Evolutionary conservation across 441 rosid species (phyloP).

Genomic region (Flueggea neowawraea): DNA sequence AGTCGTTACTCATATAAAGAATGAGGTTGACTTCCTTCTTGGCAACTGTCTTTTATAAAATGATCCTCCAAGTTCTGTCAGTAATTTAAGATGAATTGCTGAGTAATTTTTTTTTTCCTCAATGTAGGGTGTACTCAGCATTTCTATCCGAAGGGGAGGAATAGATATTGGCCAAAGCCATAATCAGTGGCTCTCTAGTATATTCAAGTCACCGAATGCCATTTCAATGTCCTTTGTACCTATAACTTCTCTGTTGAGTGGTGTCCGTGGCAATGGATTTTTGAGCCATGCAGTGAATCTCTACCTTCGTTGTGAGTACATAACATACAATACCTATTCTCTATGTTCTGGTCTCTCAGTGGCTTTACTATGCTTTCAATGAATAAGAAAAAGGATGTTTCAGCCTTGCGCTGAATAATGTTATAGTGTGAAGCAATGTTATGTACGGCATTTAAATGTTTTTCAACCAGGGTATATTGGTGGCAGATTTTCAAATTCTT

Average conservation of each 20-base stretch:
- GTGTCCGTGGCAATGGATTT: conserved; percentile 86
- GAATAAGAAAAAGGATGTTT: background rate
- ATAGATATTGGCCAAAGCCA: conserved; percentile 66
- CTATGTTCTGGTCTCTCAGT: conserved; percentile 6
- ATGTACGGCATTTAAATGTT: no score
- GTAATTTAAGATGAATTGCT: background rate
- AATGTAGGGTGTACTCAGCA: conserved; percentile 50
- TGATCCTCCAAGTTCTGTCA: background rate
- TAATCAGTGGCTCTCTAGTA: conserved; percentile 81
- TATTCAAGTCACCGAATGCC: conserved; percentile 73
- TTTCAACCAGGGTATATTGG: no score
- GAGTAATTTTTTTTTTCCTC: conserved; percentile 2
- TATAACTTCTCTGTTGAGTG: conserved; percentile 78
- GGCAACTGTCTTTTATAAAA: background rate
- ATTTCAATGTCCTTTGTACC: conserved; percentile 96
- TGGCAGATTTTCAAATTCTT: no score
- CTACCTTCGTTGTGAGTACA: conserved; percentile 80
- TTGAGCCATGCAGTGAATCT: conserved; percentile 88
- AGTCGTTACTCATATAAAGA: conserved; percentile 43
- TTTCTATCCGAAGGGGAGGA: conserved; percentile 73
- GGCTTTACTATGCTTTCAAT: background rate
- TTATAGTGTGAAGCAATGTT: no score
- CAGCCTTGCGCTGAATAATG: no score
- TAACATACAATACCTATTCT: conserved; percentile 1
- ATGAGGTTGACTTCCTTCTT: conserved; percentile 42